phyloP scores from a whole-genome alignment of 1,139 yeast genomes.

The Cylindricascospora bacillispora region DNA sequence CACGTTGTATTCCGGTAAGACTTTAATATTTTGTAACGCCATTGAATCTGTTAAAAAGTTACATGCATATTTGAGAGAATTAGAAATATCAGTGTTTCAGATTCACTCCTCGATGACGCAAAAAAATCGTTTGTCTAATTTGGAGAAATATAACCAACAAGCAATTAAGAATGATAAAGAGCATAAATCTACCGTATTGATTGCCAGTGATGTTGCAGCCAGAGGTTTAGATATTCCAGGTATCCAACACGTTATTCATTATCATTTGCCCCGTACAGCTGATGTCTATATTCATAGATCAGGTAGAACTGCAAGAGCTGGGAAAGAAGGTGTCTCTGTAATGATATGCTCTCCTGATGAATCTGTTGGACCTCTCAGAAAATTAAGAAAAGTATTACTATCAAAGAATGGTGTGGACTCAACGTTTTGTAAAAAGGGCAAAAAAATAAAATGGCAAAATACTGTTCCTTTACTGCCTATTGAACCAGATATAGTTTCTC shows the following conservation, averaged over 20 bases:
- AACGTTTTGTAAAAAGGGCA: constrained; percentile 9
- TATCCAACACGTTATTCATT: constrained; percentile 90
- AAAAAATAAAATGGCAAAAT: constrained; percentile 32
- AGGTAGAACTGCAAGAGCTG: constrained; percentile 97
- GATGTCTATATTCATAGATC: constrained; percentile 93
- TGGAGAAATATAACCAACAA: constrained; percentile 59
- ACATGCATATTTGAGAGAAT: constrained; percentile 58
- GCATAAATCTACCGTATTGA: constrained; percentile 45
- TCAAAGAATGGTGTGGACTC: constrained; percentile 16
- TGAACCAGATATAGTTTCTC: constrained; percentile 60
- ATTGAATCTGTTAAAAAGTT: constrained; percentile 86
- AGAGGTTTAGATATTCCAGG: constrained; percentile 91
- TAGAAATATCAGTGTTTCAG: constrained; percentile 63
- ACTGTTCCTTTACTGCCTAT: constrained; percentile 66
- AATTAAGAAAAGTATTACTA: constrained; percentile 54
- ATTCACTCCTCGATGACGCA: constrained; percentile 94
- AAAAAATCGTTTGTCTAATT: constrained; percentile 74
- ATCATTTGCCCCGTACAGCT: constrained; percentile 89
- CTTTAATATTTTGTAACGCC: constrained; percentile 85
- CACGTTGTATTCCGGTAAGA: constrained; percentile 76
- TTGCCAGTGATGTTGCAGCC: constrained; percentile 97
- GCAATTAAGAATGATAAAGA: constrained; percentile 26
- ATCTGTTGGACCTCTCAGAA: constrained; percentile 73
- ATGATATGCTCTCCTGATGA: constrained; percentile 91
- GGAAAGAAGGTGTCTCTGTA: constrained; percentile 84